These are phyloP conservation scores for Rhodotorula graminis DNA, from an alignment of 768 basidiomycete species.

Conservation along the genomic window DNA sequence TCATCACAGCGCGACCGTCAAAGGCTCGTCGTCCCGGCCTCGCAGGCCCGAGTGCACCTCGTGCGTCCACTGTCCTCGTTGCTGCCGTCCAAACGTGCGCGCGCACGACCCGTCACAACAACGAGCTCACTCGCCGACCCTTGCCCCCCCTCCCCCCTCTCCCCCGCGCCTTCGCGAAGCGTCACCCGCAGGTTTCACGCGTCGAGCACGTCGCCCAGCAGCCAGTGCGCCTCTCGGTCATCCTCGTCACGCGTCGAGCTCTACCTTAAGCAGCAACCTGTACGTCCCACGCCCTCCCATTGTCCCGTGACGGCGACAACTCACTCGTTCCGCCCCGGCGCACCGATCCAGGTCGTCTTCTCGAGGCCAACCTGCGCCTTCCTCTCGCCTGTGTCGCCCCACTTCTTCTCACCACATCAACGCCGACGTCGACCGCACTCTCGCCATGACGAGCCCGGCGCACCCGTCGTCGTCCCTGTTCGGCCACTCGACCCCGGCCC, in stretches of 20 bases:
- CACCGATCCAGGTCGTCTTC: too few species aligned
- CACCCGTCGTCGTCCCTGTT: constrained; percentile 7
- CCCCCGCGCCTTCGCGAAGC: too few species aligned
- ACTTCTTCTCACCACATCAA: background rate
- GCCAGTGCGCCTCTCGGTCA: too few species aligned
- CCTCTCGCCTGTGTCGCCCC: background rate
- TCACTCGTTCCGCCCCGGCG: background rate
- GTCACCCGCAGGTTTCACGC: too few species aligned
- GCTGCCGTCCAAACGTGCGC: too few species aligned
- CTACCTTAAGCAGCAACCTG: background rate
- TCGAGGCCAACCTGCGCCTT: background rate
- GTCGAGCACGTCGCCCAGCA: too few species aligned
- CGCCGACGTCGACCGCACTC: background rate
- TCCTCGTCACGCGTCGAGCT: too few species aligned
- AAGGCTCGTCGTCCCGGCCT: background rate
- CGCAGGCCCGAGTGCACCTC: background rate
- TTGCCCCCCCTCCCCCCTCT: too few species aligned
- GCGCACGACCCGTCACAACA: background rate
- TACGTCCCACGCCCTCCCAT: background rate
- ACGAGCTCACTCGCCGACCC: background rate
- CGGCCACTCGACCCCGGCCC: constrained; percentile 27
- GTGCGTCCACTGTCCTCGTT: background rate
- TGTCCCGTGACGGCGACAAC: too few species aligned
- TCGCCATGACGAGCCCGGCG: background rate
- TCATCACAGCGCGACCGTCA: too few species aligned